phyloP scores from a whole-genome alignment of 106 monocot species.

The Acorus gramineus region DNA sequence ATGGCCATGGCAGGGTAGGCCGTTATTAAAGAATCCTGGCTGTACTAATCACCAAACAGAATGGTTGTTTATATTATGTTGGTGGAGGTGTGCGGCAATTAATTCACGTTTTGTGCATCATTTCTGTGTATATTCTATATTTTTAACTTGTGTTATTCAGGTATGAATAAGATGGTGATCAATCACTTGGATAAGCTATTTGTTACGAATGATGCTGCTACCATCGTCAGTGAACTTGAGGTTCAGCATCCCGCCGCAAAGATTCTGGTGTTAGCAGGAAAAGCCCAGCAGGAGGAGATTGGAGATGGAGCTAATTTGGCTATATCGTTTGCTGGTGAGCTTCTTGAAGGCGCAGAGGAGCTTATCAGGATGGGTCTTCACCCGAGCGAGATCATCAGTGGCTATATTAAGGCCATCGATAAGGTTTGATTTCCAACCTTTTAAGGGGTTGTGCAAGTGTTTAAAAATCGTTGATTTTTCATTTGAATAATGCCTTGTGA shows the following conservation, averaged over 20 bases:
- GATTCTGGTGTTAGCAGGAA: slow-evolving; percentile 76
- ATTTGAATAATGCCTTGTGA: not conserved
- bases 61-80: no score
- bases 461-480: not conserved
- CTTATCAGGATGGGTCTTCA: slow-evolving; percentile 93
- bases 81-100: no score
- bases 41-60: no score
- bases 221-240: slow-evolving; percentile 93
- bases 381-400: slow-evolving; percentile 95
- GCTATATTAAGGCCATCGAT: slow-evolving; percentile 72
- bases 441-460: no score
- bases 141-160: slow-evolving; percentile 11
- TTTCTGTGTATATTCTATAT: not conserved
- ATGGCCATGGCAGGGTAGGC: no score
- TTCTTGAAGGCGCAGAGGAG: slow-evolving; percentile 82
- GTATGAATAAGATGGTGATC: slow-evolving; percentile 99
- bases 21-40: no score
- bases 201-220: slow-evolving; percentile 96
- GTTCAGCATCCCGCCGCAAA: slow-evolving; percentile 98
- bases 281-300: slow-evolving; percentile 96
- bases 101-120: no score
- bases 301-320: slow-evolving; percentile 91
- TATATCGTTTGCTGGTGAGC: slow-evolving; percentile 90
- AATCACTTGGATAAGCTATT: slow-evolving; percentile 97
- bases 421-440: slow-evolving; percentile 25